Evolutionary conservation across 1,284 basidiomycete genomes (phyloP), one percentile per base, ranked within the genome.

Genomic region (Puccinia novopanici): DNA sequence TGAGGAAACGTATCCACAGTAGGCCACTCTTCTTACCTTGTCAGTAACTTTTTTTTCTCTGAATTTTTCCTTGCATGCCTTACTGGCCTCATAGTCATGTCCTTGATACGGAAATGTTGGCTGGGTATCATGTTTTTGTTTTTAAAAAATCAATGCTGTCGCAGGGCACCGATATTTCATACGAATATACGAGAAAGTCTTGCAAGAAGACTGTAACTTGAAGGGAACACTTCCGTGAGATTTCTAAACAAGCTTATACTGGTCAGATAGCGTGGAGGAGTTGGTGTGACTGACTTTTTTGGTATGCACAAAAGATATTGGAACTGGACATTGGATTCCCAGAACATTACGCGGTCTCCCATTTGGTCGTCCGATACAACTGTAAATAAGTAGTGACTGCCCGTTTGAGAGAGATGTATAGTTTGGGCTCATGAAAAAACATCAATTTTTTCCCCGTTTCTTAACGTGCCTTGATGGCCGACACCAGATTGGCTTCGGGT

Each of bases 291-390:
- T 52, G 50, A 63, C 37, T 63, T 63, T 5, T 30, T 30, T 63
- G 13, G 8, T 30, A 12, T 63, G 10, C 59, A n/a, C 8, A 24
- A 12, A 19, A 76, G 74, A 54, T 78, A 78, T 27, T 78, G 76
- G 76, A 70, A 78, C 27, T 78, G 76, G 76, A 52, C 65, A 3
- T 37, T 71, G 13, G 76, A 78, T 50, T 37, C 52, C 52, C 9
- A 78, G 24, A 71, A 78, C 63, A 70, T 78, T 40, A 68, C 76
- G 0, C 54, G 22, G 3, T 34, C 76, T 19, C 50, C 65, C 0
- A n/a, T 78, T 50, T 78, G 65, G 42, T 78, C 76, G 10, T 78
- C 76, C 2, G 76, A 78, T 71, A 52, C 67, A 6, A 30, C n/a
- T 17, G 76, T 78, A 27, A 71, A 54, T 70, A n/a, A 45, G 9